Evolutionary conservation across 768 basidiomycete genomes (phyloP), one percentile per base, ranked within the genome.

Genomic region (Auriculariales sp.): DNA sequence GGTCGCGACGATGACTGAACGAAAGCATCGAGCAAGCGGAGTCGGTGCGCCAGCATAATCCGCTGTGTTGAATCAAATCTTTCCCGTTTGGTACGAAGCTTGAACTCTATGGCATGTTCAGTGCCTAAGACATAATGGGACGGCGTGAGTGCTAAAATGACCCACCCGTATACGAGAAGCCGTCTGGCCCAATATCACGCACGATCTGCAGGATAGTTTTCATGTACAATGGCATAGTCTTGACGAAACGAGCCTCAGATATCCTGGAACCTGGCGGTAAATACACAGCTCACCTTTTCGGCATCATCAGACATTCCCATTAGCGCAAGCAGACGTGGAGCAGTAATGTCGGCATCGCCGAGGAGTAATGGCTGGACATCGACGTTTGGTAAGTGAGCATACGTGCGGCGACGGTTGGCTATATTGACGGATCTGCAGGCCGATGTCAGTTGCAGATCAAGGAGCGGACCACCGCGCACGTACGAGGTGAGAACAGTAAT

Each of bases 271-370:
- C 2, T 4, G 3, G 17, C n/a, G n/a, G n/a, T n/a, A n/a, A n/a
- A n/a, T n/a, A n/a, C 22, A 29, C 24, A n/a, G n/a, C 6, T 5
- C 6, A 44, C 48, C 30, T 44, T n/a, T n/a, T n/a, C 57, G 3
- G 36, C 22, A 28, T 53, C 56, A 49, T 15, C 57, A 75, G n/a
- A n/a, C n/a, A 19, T 24, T 0, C 81, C 77, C 83, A 85, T 85
- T 76, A 85, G 79, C 0, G 80, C 80, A 29, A 84, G 55, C 51
- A 85, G 77, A 1, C 82, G 79, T 14, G 77, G 63, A 0, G 80
- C 78, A 58, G 84, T 83, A 0, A 84, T 67, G 50, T 86, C 83
- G 4, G 69, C 63, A 52, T 78, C 73, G 3, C 67, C 64, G 48
- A 85, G 74, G 0, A 69, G 58, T 11, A 86, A 58, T 0, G 81